Evolutionary conservation across 1,284 basidiomycete species (phyloP).

Genomic region (Fomitopsis schrenkii): DNA sequence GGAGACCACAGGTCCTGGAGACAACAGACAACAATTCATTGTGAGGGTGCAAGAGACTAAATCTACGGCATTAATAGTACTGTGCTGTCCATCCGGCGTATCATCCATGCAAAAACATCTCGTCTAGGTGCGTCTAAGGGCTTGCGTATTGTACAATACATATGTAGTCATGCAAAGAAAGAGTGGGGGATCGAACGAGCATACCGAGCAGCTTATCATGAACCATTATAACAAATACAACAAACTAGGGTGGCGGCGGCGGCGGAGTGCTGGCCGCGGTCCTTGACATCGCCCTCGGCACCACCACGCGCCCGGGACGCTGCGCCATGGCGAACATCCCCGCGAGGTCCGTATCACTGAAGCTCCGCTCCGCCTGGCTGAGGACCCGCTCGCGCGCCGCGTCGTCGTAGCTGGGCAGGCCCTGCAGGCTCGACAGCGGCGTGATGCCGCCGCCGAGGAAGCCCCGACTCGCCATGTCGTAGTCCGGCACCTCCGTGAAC

Average conservation of each 20-base stretch:
- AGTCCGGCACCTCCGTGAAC: conserved; percentile 79
- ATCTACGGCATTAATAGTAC: not conserved
- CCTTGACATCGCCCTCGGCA: not conserved
- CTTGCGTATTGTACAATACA: not conserved
- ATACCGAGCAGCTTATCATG: not conserved
- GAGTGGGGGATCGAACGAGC: not conserved
- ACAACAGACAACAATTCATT: not conserved
- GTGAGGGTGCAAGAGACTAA: not conserved
- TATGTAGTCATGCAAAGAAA: not conserved
- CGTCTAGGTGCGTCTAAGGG: not conserved
- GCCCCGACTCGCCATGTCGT: conserved; percentile 65
- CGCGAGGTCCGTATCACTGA: conserved; percentile 25
- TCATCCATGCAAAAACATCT: not conserved
- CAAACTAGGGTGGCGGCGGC: not conserved
- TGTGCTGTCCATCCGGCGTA: not conserved
- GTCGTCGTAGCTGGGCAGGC: conserved; percentile 82
- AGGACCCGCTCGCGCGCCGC: conserved; percentile 17
- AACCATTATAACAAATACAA: not conserved
- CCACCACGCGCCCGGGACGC: not conserved
- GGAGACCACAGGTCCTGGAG: no score
- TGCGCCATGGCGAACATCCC: conserved; percentile 19
- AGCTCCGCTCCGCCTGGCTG: conserved; percentile 19
- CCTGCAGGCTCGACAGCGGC: conserved; percentile 69
- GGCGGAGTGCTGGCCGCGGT: conserved; percentile 2
- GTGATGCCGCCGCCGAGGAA: conserved; percentile 85